Percentiles rank a stretch among this genome's conserved stretches.
Conservation (phyloP, 2,329 filamentous ascomycete species). For the Epichloe sylvatica region DNA sequence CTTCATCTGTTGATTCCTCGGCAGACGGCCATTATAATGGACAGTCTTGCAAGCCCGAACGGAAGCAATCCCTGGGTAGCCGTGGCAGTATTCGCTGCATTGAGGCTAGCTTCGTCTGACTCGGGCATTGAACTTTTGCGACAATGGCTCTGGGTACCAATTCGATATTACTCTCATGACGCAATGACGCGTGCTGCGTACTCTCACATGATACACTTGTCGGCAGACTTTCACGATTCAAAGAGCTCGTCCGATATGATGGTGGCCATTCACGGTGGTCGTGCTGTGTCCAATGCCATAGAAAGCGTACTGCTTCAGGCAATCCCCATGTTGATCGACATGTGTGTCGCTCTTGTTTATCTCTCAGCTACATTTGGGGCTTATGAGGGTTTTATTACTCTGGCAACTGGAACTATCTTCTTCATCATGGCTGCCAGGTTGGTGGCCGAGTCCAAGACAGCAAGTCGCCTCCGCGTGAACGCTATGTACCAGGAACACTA, state of each 20-base stretch:
- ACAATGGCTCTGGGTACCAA: conserved; percentile 43
- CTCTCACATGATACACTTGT: conserved; percentile 45
- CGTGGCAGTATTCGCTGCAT: conserved; percentile 35
- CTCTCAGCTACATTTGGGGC: conserved; percentile 44
- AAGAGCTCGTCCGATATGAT: conserved; percentile 46
- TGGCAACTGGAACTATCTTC: conserved; percentile 43
- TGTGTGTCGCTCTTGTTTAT: conserved; percentile 45
- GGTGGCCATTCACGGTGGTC: conserved; percentile 41
- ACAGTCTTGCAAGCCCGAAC: conserved; percentile 37
- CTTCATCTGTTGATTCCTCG: conserved; percentile 68
- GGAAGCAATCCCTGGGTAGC: conserved; percentile 37
- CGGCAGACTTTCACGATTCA: conserved; percentile 47
- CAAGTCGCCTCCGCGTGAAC: conserved; percentile 36
- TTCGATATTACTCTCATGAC: conserved; percentile 42
- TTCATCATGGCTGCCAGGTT: conserved; percentile 39
- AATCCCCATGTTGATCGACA: conserved; percentile 46
- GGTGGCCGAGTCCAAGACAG: conserved; percentile 34
- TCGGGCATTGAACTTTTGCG: conserved; percentile 40
- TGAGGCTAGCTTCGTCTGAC: conserved; percentile 40
- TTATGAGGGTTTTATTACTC: conserved; percentile 48
- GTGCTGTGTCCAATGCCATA: conserved; percentile 39
- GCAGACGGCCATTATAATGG: conserved; percentile 66
- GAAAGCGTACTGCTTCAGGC: conserved; percentile 45
- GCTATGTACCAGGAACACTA: conserved; percentile 42
- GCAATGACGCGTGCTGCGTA: conserved; percentile 41